phyloP scores from a whole-genome alignment of 2,329 filamentous ascomycete species.

The Diaporthe helianthi region DNA sequence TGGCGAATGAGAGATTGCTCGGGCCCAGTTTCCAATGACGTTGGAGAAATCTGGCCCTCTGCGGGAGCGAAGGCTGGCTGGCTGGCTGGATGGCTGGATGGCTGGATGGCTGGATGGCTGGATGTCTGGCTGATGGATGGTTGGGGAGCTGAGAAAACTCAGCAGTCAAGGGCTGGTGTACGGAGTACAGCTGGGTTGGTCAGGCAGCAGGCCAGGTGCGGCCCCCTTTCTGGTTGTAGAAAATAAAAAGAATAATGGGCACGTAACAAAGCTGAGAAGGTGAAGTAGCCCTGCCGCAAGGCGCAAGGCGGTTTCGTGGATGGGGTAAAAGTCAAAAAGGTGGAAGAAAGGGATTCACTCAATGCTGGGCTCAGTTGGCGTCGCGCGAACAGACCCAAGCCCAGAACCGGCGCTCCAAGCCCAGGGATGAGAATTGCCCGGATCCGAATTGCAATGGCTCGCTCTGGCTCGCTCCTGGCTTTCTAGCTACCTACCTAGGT shows the following conservation, averaged over 20 bases:
- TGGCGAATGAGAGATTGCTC: constrained; percentile 32
- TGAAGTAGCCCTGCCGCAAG: constrained; percentile 15
- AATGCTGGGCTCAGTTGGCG: constrained; percentile 21
- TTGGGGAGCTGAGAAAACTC: constrained; percentile 23
- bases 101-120: constrained; percentile 1
- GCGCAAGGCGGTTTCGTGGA: constrained; percentile 22
- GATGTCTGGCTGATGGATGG: constrained; percentile 4
- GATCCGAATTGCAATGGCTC: constrained; percentile 13
- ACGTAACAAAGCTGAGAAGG: constrained; percentile 23
- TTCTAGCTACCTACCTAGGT: too few relatives aligned
- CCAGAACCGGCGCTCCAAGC: constrained; percentile 4
- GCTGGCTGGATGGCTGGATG: background rate
- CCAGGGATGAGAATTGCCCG: constrained; percentile 22
- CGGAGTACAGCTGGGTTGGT: constrained; percentile 1
- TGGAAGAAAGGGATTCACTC: constrained; percentile 23
- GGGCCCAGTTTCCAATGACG: constrained; percentile 15
- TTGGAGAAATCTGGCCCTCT: constrained; percentile 22
- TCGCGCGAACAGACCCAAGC: constrained; percentile 11
- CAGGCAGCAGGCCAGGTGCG: constrained; percentile 13
- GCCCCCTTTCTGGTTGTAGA: constrained; percentile 12
- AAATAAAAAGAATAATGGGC: constrained; percentile 24
- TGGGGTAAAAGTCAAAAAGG: constrained; percentile 27
- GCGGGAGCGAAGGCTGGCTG: constrained; percentile 9
- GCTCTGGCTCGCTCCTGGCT: constrained; percentile 8
- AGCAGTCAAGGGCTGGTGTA: constrained; percentile 14